These are phyloP conservation scores for Fraxinus cuspidata DNA, from an alignment of 257 asterid species.

Conservation along the genomic window DNA sequence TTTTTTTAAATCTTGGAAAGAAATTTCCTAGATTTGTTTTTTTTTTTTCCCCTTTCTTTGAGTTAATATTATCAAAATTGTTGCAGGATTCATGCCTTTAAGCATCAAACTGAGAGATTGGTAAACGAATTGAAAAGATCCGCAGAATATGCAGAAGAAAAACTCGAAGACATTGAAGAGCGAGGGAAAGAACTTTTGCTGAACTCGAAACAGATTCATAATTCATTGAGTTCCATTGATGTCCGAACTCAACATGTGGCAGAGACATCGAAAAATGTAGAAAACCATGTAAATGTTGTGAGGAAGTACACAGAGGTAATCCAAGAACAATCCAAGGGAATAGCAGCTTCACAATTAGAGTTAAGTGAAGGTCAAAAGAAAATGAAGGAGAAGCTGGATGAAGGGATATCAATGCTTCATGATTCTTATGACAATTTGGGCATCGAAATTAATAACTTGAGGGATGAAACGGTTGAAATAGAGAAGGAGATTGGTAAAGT, in stretches of 20 bases:
- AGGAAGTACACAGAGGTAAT: constrained; percentile 52
- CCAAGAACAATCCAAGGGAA: constrained; percentile 61
- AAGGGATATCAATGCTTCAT: constrained; percentile 57
- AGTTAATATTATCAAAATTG: not conserved
- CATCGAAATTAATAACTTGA: constrained; percentile 47
- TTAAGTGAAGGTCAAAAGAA: constrained; percentile 53
- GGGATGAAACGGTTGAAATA: constrained; percentile 59
- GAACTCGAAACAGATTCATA: constrained; percentile 51
- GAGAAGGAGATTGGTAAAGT: constrained; percentile 71
- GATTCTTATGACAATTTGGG: constrained; percentile 57
- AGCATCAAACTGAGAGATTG: constrained; percentile 68
- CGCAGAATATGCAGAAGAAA: constrained; percentile 67
- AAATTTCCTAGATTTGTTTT: not conserved
- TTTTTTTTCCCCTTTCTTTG: too few species aligned
- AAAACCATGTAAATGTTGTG: constrained; percentile 54
- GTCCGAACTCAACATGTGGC: constrained; percentile 49
- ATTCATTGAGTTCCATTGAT: constrained; percentile 56
- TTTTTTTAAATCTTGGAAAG: not conserved
- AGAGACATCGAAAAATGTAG: constrained; percentile 53
- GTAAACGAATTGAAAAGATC: constrained; percentile 65
- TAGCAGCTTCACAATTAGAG: constrained; percentile 68
- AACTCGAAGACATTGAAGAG: constrained; percentile 53
- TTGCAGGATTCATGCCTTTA: constrained; percentile 72
- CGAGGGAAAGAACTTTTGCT: constrained; percentile 50
- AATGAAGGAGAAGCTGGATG: constrained; percentile 65